A percentile compares a stretch with the other conserved stretches of the same genome.
Evolutionary conservation across 176 grass and related monocot species (phyloP).

Genomic region (Rhipidocladum racemiflorum): DNA sequence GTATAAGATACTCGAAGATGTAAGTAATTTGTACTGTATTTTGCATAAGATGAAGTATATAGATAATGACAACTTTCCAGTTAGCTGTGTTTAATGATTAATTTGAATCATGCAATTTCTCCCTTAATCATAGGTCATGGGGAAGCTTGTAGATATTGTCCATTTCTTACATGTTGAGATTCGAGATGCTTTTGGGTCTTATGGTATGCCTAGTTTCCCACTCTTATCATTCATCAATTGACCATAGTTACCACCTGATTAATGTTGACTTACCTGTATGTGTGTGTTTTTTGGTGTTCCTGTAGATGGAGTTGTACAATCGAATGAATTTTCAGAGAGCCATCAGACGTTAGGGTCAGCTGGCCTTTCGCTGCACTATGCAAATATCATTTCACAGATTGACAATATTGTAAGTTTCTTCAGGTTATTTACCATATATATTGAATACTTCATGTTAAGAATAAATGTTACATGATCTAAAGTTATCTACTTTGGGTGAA

Average conservation of each 20-base stretch:
- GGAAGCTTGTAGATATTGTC: conserved; percentile 89
- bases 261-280: not conserved
- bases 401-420: conserved; percentile 87
- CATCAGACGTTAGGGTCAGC: conserved; percentile 66
- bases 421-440: not conserved
- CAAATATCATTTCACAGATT: conserved; percentile 93
- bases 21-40: conserved; percentile 30
- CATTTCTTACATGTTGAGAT: conserved; percentile 90
- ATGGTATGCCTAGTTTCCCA: conserved; percentile 46
- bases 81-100: not conserved
- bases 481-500: not conserved
- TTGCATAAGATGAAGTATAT: not conserved
- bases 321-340: conserved; percentile 36
- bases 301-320: conserved; percentile 20
- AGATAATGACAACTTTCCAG: not conserved
- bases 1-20: conserved; percentile 58
- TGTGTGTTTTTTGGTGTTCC: conserved; percentile 7
- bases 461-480: not conserved
- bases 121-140: conserved; percentile 56
- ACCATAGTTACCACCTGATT: not conserved
- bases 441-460: not conserved
- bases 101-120: not conserved
- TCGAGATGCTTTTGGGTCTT: conserved; percentile 69
- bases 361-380: conserved; percentile 89
- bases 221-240: not conserved